These are phyloP conservation scores for Alnus glutinosa DNA, from an alignment of 306 rosid species.

Conservation along the genomic window DNA sequence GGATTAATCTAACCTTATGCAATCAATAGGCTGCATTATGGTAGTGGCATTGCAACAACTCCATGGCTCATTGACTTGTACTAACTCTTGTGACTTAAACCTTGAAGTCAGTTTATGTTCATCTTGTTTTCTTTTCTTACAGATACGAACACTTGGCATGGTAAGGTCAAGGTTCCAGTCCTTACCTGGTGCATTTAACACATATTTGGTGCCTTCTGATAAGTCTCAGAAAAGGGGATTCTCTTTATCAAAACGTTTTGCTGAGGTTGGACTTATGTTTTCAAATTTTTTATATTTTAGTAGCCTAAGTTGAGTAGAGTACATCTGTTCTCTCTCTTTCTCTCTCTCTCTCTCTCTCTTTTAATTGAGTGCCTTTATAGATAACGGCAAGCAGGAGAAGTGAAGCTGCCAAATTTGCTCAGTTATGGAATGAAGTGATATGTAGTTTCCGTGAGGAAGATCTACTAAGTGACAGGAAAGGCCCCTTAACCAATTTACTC, in stretches of 20 bases:
- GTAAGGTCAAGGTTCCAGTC: slow-evolving; percentile 93
- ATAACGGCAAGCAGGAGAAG: slow-evolving; percentile 81
- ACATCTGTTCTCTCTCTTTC: slow-evolving; percentile 9
- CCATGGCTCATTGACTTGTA: background rate
- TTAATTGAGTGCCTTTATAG: slow-evolving; percentile 41
- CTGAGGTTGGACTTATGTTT: slow-evolving; percentile 60
- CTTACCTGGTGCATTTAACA: slow-evolving; percentile 93
- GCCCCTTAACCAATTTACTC: slow-evolving; percentile 30
- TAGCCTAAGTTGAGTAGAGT: slow-evolving; percentile 17
- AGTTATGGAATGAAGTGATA: slow-evolving; percentile 92
- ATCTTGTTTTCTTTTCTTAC: slow-evolving; percentile 31
- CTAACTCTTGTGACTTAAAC: background rate
- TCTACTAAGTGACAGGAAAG: slow-evolving; percentile 85
- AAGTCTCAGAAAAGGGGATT: slow-evolving; percentile 68
- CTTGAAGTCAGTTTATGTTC: slow-evolving; percentile 15
- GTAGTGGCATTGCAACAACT: slow-evolving; percentile 5
- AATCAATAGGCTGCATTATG: slow-evolving; percentile 14
- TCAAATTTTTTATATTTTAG: background rate
- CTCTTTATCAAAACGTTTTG: slow-evolving; percentile 78
- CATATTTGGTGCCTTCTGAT: slow-evolving; percentile 91
- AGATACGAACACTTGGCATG: slow-evolving; percentile 96
- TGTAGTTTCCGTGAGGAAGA: slow-evolving; percentile 99
- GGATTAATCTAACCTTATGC: slow-evolving; percentile 21
- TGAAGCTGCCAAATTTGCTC: slow-evolving; percentile 99
- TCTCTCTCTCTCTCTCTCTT: slow-evolving; percentile 3